Evolutionary conservation across 2,329 filamentous ascomycete genomes (phyloP), one percentile per base, ranked within the genome.

Genomic region (Geosmithia putterillii): DNA sequence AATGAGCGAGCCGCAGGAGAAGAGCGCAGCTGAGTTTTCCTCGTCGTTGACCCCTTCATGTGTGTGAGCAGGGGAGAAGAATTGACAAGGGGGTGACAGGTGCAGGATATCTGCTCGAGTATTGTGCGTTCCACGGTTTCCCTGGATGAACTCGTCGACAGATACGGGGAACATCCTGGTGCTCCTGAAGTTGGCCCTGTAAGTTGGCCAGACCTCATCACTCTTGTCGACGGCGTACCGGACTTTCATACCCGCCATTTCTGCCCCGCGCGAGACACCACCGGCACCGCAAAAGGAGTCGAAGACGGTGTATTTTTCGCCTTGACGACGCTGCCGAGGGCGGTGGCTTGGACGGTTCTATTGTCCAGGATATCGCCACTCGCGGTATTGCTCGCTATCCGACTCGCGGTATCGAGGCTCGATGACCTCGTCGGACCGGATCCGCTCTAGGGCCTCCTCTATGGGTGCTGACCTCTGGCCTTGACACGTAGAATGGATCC

Each of bases 251-350:
- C 83, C 83, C 0, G 69, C 69, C 14, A 57, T 56, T 18, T 64
- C 55, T 0, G 83, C 83, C 0, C 83, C 86, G 2, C 72, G 64
- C 0, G 83, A 83, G 1, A 76, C 74, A 4, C 86, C 86, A 0
- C 86, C 85, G 2, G 74, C 82, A 1, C 86, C 84, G 28, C 76
- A 83, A 48, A 86, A 92, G 0, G 74, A 70, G 53, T 92, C 86
- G 1, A 76, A 82, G 20, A 81, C 75, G 0, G 78, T 83, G 47
- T 86, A 86, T 35, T 64, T 66, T 39, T 75, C 71, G 0, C 57
- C 57, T 0, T 44, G 45, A 1, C 18, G 4, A 45, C 52, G 44
- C 4, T 7, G 22, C 23, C 2, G 41, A 22, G 4, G 22, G 5
- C 35, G 35, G 3, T 15, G 6, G 18, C 10, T 7, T 20, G 37